phyloP scores from a whole-genome alignment of 2,329 filamentous ascomycete genomes.

The Penicillium sp. region DNA sequence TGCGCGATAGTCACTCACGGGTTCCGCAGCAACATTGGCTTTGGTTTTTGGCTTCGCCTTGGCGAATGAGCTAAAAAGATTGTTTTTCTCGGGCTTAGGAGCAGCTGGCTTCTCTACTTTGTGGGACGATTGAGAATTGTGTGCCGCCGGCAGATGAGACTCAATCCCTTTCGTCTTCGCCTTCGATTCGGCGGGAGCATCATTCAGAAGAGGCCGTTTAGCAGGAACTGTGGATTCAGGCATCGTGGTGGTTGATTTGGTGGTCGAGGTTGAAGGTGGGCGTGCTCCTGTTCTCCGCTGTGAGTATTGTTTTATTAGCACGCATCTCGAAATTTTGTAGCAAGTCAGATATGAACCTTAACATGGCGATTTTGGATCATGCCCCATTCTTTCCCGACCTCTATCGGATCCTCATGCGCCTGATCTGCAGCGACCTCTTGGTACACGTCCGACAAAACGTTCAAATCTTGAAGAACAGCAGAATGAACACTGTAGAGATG shows the following conservation, averaged over 20 bases:
- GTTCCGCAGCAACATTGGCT: conserved; percentile 40
- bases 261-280: conserved; percentile 32
- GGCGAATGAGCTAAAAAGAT: conserved; percentile 74
- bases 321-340: too few species aligned
- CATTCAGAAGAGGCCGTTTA: conserved; percentile 36
- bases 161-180: conserved; percentile 19
- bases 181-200: conserved; percentile 22
- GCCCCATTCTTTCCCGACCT: conserved; percentile 59
- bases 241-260: conserved; percentile 26
- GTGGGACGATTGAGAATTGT: conserved; percentile 29
- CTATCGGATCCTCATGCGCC: conserved; percentile 54
- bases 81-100: conserved; percentile 56
- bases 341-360: too few species aligned
- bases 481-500: conserved; percentile 83
- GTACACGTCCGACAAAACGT: conserved; percentile 64
- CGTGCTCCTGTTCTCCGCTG: conserved; percentile 47
- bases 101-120: conserved; percentile 36
- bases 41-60: conserved; percentile 57
- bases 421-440: conserved; percentile 56
- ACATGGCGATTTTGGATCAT: conserved; percentile 68
- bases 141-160: conserved; percentile 17
- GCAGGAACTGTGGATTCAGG: conserved; percentile 34
- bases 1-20: conserved; percentile 28
- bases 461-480: conserved; percentile 63
- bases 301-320: too few species aligned